Conservation (phyloP, 2,329 filamentous ascomycete genomes). For the Pleochaeta shiraiana region DNA sequence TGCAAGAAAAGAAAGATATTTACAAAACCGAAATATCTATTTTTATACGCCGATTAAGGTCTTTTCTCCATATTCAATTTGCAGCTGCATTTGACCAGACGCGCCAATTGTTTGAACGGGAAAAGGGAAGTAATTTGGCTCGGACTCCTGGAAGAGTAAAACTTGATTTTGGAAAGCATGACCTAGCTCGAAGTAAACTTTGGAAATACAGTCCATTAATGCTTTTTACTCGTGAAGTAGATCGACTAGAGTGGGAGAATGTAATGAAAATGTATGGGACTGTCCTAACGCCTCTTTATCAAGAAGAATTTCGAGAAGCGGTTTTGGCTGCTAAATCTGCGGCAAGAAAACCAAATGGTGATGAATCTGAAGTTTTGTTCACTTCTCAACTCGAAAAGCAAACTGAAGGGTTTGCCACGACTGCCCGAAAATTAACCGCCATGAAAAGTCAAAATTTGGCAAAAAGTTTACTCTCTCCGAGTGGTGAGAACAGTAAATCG, state of each 20-base stretch:
- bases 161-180: slow-evolving; percentile 49
- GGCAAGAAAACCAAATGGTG: slow-evolving; percentile 49
- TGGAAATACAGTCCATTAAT: slow-evolving; percentile 82
- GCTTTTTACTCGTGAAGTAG: slow-evolving; percentile 72
- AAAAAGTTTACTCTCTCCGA: slow-evolving; percentile 44
- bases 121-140: slow-evolving; percentile 30
- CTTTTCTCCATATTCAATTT: slow-evolving; percentile 67
- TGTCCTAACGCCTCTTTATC: slow-evolving; percentile 55
- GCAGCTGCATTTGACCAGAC: slow-evolving; percentile 52
- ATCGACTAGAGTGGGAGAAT: slow-evolving; percentile 59
- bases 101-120: slow-evolving; percentile 31
- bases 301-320: slow-evolving; percentile 60
- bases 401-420: slow-evolving; percentile 50
- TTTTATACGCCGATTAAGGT: slow-evolving; percentile 60
- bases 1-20: slow-evolving; percentile 84
- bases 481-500: slow-evolving; percentile 35
- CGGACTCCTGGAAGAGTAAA: slow-evolving; percentile 29
- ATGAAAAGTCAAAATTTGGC: slow-evolving; percentile 81
- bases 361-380: slow-evolving; percentile 73
- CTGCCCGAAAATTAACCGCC: slow-evolving; percentile 77
- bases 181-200: slow-evolving; percentile 46
- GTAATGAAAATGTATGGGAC: slow-evolving; percentile 64
- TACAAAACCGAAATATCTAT: slow-evolving; percentile 54
- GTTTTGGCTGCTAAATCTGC: slow-evolving; percentile 60
- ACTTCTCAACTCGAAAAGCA: slow-evolving; percentile 70